Evolutionary conservation across 768 basidiomycete species (phyloP).

Genomic region (Auriscalpium vulgare): DNA sequence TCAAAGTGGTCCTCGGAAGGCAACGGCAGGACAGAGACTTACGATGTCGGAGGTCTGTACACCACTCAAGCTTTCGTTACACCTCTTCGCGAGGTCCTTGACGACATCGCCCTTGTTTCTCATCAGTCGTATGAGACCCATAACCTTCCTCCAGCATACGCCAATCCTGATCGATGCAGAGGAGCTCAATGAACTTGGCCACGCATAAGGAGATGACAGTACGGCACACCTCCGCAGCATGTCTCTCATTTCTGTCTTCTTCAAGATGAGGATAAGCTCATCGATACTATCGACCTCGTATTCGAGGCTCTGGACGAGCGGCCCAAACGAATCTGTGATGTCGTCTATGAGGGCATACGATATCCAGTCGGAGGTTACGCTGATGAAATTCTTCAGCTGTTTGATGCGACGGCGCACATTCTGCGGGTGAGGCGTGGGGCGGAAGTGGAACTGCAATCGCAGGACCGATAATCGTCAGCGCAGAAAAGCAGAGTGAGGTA

Average conservation of each 20-base stretch:
- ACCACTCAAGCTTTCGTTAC: slow-evolving; percentile 97
- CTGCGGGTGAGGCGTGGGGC: slow-evolving; percentile 94
- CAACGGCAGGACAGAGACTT: slow-evolving; percentile 18
- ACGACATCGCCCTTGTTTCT: slow-evolving; percentile 99
- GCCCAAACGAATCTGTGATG: slow-evolving; percentile 98
- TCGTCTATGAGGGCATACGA: slow-evolving; percentile 99
- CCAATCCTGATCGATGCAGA: slow-evolving; percentile 55
- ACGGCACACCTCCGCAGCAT: slow-evolving; percentile 69
- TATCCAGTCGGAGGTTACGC: slow-evolving; percentile 99
- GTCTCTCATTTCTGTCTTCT: slow-evolving; percentile 93
- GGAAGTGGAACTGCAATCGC: slow-evolving; percentile 99
- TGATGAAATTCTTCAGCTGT: slow-evolving; percentile 98
- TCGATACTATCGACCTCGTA: slow-evolving; percentile 99
- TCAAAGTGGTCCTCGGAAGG: not conserved
- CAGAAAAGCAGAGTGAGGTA: not conserved
- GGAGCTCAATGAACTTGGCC: not conserved
- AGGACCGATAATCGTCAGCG: not conserved
- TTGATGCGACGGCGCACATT: slow-evolving; percentile 97
- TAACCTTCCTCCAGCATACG: slow-evolving; percentile 97
- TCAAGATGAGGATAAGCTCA: slow-evolving; percentile 93
- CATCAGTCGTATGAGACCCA: slow-evolving; percentile 94
- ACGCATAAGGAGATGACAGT: not conserved
- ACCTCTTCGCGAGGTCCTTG: slow-evolving; percentile 94
- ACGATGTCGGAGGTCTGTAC: slow-evolving; percentile 98
- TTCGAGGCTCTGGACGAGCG: slow-evolving; percentile 96